These are phyloP conservation scores for Zygotorulaspora mrakii DNA, from an alignment of 1,139 yeast genomes.

Conservation along the genomic window DNA sequence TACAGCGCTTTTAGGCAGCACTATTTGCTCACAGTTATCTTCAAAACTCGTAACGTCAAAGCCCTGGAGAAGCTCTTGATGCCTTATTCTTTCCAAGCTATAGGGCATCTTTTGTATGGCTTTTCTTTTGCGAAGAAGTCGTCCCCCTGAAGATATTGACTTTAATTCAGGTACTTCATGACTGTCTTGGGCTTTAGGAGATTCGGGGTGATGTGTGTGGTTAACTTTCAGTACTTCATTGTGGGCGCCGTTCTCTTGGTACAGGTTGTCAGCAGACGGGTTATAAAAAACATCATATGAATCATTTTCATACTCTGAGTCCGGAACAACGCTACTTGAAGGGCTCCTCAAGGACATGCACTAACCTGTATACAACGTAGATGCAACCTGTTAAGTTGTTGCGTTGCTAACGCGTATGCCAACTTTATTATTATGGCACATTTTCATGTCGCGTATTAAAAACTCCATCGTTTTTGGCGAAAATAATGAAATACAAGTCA, in stretches of 20 bases:
- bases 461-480: not conserved
- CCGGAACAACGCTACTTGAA: slow-evolving; percentile 17
- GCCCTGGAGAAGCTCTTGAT: slow-evolving; percentile 32
- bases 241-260: not conserved
- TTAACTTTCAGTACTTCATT: not conserved
- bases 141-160: slow-evolving; percentile 1
- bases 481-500: not conserved
- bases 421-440: no score
- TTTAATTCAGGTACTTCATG: slow-evolving; percentile 1
- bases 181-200: slow-evolving; percentile 4
- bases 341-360: slow-evolving; percentile 15
- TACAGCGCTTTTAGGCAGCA: slow-evolving; percentile 11
- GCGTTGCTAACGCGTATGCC: no score
- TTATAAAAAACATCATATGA: slow-evolving; percentile 8
- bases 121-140: slow-evolving; percentile 31
- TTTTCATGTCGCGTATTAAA: not conserved
- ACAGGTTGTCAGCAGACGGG: slow-evolving; percentile 2
- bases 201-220: not conserved
- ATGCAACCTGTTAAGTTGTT: no score
- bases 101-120: slow-evolving; percentile 37
- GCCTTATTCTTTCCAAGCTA: slow-evolving; percentile 35
- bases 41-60: slow-evolving; percentile 27
- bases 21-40: slow-evolving; percentile 14
- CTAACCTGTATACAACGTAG: slow-evolving; percentile 3
- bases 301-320: slow-evolving; percentile 24